These are phyloP conservation scores for Fusarium pseudocircinatum DNA, from an alignment of 2,329 filamentous ascomycete species.

Conservation along the genomic window DNA sequence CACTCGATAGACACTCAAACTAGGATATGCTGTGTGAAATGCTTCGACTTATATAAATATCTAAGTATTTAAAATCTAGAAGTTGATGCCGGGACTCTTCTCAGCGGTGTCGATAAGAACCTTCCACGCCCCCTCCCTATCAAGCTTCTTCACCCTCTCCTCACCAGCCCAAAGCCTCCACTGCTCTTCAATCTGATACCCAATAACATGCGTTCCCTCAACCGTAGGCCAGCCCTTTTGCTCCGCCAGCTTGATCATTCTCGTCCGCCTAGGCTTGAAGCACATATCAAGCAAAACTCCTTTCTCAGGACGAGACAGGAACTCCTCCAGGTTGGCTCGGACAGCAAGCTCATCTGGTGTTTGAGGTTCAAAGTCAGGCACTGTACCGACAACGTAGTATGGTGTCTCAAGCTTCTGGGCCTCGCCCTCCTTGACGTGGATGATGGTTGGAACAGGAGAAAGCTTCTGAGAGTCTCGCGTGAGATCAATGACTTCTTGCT, in stretches of 20 bases:
- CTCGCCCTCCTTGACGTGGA: neutral
- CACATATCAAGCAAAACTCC: slow-evolving; percentile 13
- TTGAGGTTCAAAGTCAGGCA: neutral
- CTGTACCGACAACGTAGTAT: neutral
- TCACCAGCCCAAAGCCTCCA: slow-evolving; percentile 4
- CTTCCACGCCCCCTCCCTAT: slow-evolving; percentile 4
- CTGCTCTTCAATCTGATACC: slow-evolving; percentile 8
- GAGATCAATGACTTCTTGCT: neutral
- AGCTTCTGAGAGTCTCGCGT: neutral
- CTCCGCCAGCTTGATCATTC: slow-evolving; percentile 9
- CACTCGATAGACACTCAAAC: too few relatives aligned
- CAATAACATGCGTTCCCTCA: slow-evolving; percentile 5
- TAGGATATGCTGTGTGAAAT: too few relatives aligned
- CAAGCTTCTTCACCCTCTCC: neutral
- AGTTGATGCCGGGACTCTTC: neutral
- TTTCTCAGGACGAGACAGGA: neutral
- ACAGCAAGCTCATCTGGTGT: neutral
- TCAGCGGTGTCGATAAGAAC: slow-evolving; percentile 3
- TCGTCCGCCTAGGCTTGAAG: slow-evolving; percentile 4
- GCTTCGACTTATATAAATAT: too few relatives aligned
- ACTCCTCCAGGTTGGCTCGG: neutral
- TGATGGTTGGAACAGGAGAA: neutral
- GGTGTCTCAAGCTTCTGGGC: neutral
- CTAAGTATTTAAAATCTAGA: neutral
- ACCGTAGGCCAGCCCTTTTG: slow-evolving; percentile 1